Conservation (phyloP, 2,329 filamentous ascomycete species). For the Cladophialophora immunda region DNA sequence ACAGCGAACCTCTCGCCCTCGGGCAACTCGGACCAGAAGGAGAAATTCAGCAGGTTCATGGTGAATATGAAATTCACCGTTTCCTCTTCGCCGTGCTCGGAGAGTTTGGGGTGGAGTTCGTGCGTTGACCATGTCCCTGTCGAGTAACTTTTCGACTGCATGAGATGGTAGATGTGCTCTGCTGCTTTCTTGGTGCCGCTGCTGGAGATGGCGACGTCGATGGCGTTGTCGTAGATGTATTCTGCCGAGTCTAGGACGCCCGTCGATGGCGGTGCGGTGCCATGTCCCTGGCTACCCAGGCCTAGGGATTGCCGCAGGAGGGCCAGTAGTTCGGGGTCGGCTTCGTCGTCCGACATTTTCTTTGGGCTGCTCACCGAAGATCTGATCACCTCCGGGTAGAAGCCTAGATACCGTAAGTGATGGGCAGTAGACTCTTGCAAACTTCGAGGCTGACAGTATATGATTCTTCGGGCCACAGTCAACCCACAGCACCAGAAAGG, state of each 20-base stretch:
- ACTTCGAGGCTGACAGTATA: neutral
- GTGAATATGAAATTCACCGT: slow-evolving; percentile 94
- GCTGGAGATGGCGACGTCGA: slow-evolving; percentile 91
- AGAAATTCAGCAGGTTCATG: slow-evolving; percentile 97
- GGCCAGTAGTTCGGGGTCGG: slow-evolving; percentile 84
- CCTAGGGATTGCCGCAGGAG: slow-evolving; percentile 83
- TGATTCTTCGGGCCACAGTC: slow-evolving; percentile 6
- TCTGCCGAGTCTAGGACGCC: slow-evolving; percentile 84
- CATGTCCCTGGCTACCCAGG: slow-evolving; percentile 48
- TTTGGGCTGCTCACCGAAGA: neutral
- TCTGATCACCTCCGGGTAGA: neutral
- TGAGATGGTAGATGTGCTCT: slow-evolving; percentile 77
- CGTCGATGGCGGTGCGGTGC: slow-evolving; percentile 72
- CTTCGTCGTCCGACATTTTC: slow-evolving; percentile 88
- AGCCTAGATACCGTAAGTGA: neutral
- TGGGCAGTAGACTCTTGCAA: neutral
- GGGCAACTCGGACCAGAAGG: slow-evolving; percentile 83
- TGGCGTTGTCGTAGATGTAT: slow-evolving; percentile 88
- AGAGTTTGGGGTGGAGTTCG: slow-evolving; percentile 86
- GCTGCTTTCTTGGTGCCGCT: slow-evolving; percentile 83
- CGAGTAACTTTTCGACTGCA: slow-evolving; percentile 85
- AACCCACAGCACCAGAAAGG: slow-evolving; percentile 17
- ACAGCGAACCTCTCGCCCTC: slow-evolving; percentile 81
- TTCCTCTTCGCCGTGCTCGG: slow-evolving; percentile 73
- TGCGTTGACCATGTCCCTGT: slow-evolving; percentile 87